phyloP scores from a whole-genome alignment of 2,329 filamentous ascomycete species.

The Exophiala dermatitidis region DNA sequence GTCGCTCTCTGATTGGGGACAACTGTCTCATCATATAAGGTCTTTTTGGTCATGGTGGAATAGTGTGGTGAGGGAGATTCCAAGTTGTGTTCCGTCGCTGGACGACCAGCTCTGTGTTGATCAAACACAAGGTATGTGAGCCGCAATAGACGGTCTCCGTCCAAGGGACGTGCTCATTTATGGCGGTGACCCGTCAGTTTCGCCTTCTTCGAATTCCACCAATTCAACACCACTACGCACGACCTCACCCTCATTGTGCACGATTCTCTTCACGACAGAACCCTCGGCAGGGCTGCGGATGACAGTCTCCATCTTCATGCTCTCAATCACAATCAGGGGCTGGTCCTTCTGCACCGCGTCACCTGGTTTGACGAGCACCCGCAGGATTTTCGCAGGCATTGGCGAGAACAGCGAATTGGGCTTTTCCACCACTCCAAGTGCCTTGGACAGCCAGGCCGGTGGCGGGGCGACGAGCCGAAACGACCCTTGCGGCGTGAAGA shows the following conservation, averaged over 20 bases:
- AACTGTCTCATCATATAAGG: too few species aligned
- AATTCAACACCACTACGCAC: conserved; percentile 70
- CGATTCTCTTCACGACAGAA: conserved; percentile 58
- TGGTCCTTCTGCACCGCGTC: conserved; percentile 77
- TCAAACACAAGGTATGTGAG: too few species aligned
- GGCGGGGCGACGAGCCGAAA: conserved; percentile 49
- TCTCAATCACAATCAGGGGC: conserved; percentile 81
- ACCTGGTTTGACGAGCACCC: conserved; percentile 79
- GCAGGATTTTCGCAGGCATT: conserved; percentile 95
- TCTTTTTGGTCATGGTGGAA: too few species aligned
- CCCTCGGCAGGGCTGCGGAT: conserved; percentile 70
- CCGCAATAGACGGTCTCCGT: too few species aligned
- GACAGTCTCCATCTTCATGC: conserved; percentile 86
- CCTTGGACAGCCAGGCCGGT: conserved; percentile 80
- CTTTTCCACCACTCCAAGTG: conserved; percentile 71
- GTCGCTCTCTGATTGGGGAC: too few species aligned
- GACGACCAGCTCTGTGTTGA: too few species aligned
- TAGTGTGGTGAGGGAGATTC: too few species aligned
- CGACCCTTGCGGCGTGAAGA: conserved; percentile 65
- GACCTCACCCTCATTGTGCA: conserved; percentile 71
- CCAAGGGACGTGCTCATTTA: too few species aligned
- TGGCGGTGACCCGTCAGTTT: not conserved
- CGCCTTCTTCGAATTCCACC: conserved; percentile 60
- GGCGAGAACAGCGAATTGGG: conserved; percentile 80
- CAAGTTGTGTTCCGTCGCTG: too few species aligned